Percentiles rank a stretch among this genome's conserved stretches.
Conservation (phyloP, 306 rosid genomes). For the Rosa multiflora region DNA sequence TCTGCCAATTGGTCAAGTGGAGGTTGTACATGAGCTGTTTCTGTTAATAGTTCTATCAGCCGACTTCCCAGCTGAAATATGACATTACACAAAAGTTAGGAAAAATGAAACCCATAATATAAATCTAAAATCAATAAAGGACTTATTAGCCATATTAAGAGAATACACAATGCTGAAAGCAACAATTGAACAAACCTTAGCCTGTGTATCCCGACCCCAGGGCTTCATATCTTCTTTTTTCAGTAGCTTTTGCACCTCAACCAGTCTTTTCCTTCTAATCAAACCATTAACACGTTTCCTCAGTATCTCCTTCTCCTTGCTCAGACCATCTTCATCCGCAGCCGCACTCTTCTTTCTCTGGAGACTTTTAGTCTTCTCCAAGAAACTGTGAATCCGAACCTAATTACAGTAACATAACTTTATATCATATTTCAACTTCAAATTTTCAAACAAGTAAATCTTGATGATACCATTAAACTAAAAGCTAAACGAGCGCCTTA, state of each 20-base stretch:
- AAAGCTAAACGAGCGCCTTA: background rate
- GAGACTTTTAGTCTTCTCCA: constrained; percentile 56
- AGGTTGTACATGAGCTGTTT: constrained; percentile 71
- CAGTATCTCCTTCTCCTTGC: constrained; percentile 56
- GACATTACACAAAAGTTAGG: constrained; percentile 21
- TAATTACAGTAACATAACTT: constrained; percentile 22
- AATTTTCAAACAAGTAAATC: background rate
- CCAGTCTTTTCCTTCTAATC: constrained; percentile 52
- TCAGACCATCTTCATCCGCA: constrained; percentile 38
- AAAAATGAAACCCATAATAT: background rate
- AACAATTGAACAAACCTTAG: constrained; percentile 56
- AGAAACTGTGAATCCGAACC: constrained; percentile 63
- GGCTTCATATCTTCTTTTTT: constrained; percentile 56
- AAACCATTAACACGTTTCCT: constrained; percentile 62
- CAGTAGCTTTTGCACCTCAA: constrained; percentile 55
- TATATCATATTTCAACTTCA: background rate
- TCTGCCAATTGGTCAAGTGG: constrained; percentile 69
- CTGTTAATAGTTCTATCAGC: constrained; percentile 65
- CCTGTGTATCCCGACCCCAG: constrained; percentile 78
- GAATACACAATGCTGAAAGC: background rate
- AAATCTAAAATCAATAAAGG: background rate
- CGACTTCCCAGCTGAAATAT: constrained; percentile 79
- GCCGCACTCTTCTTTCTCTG: constrained; percentile 38
- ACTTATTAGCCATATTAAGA: constrained; percentile 1
- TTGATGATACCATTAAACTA: background rate